These are phyloP conservation scores for Tillandsia leiboldiana DNA, from an alignment of 176 grass and related monocot genomes.

Conservation along the genomic window DNA sequence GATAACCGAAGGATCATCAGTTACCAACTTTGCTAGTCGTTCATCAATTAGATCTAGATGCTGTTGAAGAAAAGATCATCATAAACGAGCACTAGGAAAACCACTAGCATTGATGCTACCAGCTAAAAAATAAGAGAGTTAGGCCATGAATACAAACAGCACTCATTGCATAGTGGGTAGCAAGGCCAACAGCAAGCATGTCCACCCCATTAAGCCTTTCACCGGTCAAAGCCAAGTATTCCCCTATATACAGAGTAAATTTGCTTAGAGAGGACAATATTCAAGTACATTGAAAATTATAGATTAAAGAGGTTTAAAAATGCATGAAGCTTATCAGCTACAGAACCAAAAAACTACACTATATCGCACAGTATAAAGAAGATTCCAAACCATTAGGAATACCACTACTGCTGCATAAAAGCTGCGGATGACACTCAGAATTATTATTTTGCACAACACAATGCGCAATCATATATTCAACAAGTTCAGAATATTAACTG, in stretches of 20 bases:
- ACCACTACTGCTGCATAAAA: too few relatives aligned
- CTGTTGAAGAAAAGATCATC: slow-evolving; percentile 26
- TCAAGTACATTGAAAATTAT: too few relatives aligned
- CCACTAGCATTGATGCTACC: not conserved
- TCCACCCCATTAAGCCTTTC: slow-evolving; percentile 75
- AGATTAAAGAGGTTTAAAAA: too few relatives aligned
- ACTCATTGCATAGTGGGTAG: slow-evolving; percentile 71
- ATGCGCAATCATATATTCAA: too few relatives aligned
- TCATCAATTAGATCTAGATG: slow-evolving; percentile 64
- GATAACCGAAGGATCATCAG: slow-evolving; percentile 96
- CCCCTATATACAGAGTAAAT: slow-evolving; percentile 38
- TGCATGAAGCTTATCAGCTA: not conserved
- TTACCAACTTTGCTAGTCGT: slow-evolving; percentile 68
- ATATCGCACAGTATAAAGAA: not conserved
- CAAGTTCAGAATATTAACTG: too few relatives aligned
- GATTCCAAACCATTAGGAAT: too few relatives aligned
- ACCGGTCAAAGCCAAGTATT: slow-evolving; percentile 85
- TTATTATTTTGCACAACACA: not conserved
- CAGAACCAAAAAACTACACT: not conserved
- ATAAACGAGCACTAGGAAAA: not conserved
- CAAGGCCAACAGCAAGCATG: slow-evolving; percentile 95
- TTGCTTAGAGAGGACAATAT: not conserved
- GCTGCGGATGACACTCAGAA: not conserved
- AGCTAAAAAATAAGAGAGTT: slow-evolving; percentile 5
- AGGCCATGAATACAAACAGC: slow-evolving; percentile 34